A percentile compares a stretch with the other conserved stretches of the same genome.
phyloP scores from a whole-genome alignment of 1,139 yeast species.

The Saccharomyces hybrid region DNA sequence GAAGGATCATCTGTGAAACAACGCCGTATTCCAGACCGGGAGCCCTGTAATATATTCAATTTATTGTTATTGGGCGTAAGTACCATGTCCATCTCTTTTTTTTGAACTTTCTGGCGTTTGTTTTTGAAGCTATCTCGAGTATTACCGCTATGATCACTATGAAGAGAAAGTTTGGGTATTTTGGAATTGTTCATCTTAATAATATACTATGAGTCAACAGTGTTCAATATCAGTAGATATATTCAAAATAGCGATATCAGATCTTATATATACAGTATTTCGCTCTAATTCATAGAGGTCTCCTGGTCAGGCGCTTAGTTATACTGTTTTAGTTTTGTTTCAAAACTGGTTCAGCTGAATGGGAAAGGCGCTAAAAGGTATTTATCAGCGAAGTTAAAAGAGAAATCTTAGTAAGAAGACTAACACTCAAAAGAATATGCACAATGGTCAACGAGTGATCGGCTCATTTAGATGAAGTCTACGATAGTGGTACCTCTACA shows the following conservation, averaged over 20 bases:
- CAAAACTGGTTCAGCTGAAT: not conserved
- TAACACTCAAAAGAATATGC: not conserved
- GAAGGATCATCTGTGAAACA: not conserved
- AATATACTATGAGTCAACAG: not conserved
- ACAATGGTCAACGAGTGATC: not conserved
- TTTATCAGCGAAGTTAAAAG: not conserved
- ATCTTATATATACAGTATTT: not conserved
- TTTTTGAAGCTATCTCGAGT: not conserved
- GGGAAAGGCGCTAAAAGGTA: not conserved
- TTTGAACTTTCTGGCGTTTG: not conserved
- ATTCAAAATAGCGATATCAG: not conserved
- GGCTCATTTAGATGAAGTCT: not conserved
- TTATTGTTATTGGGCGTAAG: not conserved
- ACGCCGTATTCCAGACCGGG: not conserved
- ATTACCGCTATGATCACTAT: not conserved
- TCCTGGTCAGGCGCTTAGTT: not conserved
- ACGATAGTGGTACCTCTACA: not conserved
- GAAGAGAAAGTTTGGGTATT: not conserved
- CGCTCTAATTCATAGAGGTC: not conserved
- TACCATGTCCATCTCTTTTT: not conserved
- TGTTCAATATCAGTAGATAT: not conserved
- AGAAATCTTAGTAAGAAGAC: not conserved
- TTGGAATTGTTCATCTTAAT: not conserved
- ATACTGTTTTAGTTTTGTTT: not conserved
- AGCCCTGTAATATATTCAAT: not conserved